Evolutionary conservation across 1,139 yeast species (phyloP), one percentile per base, ranked within the genome.

Genomic region (Debaryomycetaceae sp.): DNA sequence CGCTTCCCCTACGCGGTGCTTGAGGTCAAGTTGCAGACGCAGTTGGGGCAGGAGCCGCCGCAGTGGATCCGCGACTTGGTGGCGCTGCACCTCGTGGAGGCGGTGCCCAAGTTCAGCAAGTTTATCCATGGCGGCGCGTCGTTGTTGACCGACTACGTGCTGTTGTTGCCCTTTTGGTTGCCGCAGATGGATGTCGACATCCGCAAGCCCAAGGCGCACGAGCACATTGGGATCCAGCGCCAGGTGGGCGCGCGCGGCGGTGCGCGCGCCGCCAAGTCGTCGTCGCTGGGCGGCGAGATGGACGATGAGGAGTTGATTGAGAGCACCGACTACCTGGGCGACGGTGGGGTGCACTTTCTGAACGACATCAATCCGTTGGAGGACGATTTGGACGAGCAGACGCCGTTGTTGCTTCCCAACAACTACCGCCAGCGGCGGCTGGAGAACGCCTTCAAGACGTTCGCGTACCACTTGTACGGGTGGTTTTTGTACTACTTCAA

Each of bases 101-200:
- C 97, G 0, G 96, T 91, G 23, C 98, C 98, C 20, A 91, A 91
- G 59, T 91, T 88, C 56, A 89, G 97, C 38, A 91, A 91, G 58
- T 91, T 91, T 50, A 89, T 91, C 45, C 98, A 91, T 50, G 98
- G 98, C 46, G 81, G 88, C 38, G 95, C 98, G 8, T 71, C 91
- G 17, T 66, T 91, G 46, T 62, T 91, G 44, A 91, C 95, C 9
- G 93, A 86, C 26, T 75, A 70, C 55, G 88, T 86, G 27, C 73
- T 78, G 34, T 71, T 86, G 43, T 80, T 91, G 48, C 98, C 98
- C 32, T 91, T 85, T 61, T 91, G 98, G 98, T 69, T 81, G 44
- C 96, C 97, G n/a, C 98, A 91, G 61, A 91, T 91, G 98, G 85
- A 78, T 44, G 82, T 82, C 31, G 98, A 91, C 53, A 91, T 91